These are phyloP conservation scores for Leccinum incarnatum DNA, from an alignment of 768 basidiomycete species.

Conservation along the genomic window DNA sequence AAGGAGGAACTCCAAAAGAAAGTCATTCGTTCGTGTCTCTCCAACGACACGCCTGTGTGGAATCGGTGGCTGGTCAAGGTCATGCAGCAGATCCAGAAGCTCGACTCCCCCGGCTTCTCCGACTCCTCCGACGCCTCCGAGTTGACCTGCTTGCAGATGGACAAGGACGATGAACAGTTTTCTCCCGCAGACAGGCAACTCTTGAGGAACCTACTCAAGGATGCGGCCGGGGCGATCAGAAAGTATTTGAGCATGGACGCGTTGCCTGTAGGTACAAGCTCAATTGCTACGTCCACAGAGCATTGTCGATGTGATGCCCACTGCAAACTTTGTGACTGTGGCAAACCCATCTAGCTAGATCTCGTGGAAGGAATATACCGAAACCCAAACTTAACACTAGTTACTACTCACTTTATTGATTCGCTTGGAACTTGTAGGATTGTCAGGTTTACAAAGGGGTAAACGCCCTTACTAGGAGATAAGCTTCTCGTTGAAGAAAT, in stretches of 20 bases:
- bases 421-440: not conserved
- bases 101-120: not conserved
- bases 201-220: conserved; percentile 9
- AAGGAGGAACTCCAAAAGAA: not conserved
- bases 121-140: not conserved
- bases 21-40: conserved; percentile 16
- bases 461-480: not conserved
- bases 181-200: not conserved
- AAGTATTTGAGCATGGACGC: conserved; percentile 5
- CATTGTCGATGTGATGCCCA: not conserved
- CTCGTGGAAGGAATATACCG: not conserved
- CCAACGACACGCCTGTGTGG: conserved; percentile 28
- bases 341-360: not conserved
- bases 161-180: not conserved
- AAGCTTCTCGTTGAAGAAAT: not conserved
- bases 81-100: conserved; percentile 11
- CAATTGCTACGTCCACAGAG: not conserved
- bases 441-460: not conserved
- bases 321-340: not conserved
- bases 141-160: not conserved
- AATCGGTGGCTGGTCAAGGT: conserved; percentile 22
- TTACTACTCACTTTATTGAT: not conserved
- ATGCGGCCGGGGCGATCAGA: conserved; percentile 17
- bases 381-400: not conserved
- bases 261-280: conserved; percentile 3